Percentiles rank a stretch among this genome's conserved stretches.
Conservation (phyloP, 148 eudicot genomes). For the Rheum nobile region DNA sequence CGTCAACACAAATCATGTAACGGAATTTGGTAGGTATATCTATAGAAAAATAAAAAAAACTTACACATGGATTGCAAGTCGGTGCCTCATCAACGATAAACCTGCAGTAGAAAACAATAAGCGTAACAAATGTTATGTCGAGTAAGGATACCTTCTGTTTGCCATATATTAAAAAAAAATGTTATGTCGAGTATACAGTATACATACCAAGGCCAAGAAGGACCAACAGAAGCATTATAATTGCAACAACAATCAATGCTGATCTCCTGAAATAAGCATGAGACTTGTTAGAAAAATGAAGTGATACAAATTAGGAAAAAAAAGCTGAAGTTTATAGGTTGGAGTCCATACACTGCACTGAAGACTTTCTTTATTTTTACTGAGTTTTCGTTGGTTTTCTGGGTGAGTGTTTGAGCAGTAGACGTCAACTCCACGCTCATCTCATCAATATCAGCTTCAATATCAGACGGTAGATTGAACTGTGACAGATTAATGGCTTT, state of each 20-base stretch:
- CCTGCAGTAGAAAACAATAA: slow-evolving; percentile 33
- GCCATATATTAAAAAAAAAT: no score
- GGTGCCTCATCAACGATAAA: slow-evolving; percentile 53
- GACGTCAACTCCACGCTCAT: slow-evolving; percentile 26
- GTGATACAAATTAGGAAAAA: neutral
- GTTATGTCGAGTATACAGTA: no score
- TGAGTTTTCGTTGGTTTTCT: slow-evolving; percentile 67
- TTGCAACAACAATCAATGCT: slow-evolving; percentile 56
- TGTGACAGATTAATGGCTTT: slow-evolving; percentile 35
- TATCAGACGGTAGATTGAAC: slow-evolving; percentile 23
- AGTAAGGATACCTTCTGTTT: no score
- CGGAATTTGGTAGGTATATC: neutral
- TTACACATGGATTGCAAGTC: slow-evolving; percentile 70
- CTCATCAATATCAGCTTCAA: slow-evolving; percentile 25
- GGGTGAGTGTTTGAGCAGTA: slow-evolving; percentile 46
- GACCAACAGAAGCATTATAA: slow-evolving; percentile 61
- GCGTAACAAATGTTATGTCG: no score
- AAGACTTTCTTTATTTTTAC: slow-evolving; percentile 53
- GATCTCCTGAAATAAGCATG: slow-evolving; percentile 40
- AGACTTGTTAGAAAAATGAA: neutral
- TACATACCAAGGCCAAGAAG: slow-evolving; percentile 74
- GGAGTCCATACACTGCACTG: slow-evolving; percentile 45
- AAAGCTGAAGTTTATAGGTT: neutral
- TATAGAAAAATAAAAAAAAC: slow-evolving; percentile 1
- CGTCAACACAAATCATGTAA: neutral